phyloP scores from a whole-genome alignment of 331 rosid genomes.

The Malus hybrid region DNA sequence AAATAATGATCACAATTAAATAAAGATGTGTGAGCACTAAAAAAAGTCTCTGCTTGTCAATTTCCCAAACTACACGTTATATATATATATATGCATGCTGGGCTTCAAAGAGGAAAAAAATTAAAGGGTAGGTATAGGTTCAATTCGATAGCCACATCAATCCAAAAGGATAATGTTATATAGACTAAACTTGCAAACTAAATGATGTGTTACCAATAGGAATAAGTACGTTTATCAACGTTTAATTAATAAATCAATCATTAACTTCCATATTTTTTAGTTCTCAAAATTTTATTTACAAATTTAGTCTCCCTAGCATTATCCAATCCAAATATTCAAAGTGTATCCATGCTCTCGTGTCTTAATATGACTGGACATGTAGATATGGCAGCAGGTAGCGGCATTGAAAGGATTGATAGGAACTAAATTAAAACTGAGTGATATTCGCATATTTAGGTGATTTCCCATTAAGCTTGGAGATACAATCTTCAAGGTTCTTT shows the following conservation, averaged over 20 bases:
- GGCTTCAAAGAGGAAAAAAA: not conserved
- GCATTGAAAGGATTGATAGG: not conserved
- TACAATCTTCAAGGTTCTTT: not conserved
- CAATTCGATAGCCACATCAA: conserved; percentile 23
- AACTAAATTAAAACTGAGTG: not conserved
- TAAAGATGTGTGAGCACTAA: not conserved
- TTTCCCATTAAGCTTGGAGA: not conserved
- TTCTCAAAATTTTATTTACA: too few relatives aligned
- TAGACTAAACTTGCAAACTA: too few relatives aligned
- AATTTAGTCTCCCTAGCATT: too few relatives aligned
- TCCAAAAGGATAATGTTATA: not conserved
- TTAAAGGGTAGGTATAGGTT: not conserved
- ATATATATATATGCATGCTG: not conserved
- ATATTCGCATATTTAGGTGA: not conserved
- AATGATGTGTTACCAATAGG: too few relatives aligned
- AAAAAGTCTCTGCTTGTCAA: too few relatives aligned
- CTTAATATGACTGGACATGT: not conserved
- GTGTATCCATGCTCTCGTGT: conserved; percentile 8
- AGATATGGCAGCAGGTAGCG: not conserved
- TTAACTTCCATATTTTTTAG: too few relatives aligned
- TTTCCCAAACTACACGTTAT: not conserved
- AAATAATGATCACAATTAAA: too few relatives aligned
- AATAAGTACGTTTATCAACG: too few relatives aligned
- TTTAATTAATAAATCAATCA: too few relatives aligned
- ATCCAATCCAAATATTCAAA: not conserved